phyloP scores from a whole-genome alignment of 202 grass and related monocot species.

The Bolboschoenoplectus hybrid region DNA sequence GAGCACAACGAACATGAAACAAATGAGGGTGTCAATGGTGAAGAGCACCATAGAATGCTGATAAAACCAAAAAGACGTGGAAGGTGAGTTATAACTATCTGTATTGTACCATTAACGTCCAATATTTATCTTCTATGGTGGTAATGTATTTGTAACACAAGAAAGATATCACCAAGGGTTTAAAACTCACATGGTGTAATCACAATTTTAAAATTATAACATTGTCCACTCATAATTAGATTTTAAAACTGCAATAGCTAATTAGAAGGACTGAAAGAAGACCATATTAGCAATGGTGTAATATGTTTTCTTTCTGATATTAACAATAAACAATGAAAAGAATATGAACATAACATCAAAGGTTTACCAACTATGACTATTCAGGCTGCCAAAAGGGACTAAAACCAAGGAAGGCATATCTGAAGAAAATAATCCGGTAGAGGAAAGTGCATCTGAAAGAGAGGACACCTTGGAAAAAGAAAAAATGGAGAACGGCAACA shows the following conservation, averaged over 20 bases:
- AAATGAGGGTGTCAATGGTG: not conserved
- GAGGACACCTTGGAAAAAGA: not conserved
- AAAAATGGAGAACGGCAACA: not conserved
- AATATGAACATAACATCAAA: not conserved
- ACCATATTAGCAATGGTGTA: not conserved
- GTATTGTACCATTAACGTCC: not conserved
- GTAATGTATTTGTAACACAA: not conserved
- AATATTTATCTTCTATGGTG: not conserved
- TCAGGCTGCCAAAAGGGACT: not conserved
- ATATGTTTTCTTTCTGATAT: not conserved
- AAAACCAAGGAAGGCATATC: not conserved
- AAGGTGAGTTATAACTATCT: not conserved
- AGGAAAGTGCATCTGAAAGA: not conserved
- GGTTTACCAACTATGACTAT: not conserved
- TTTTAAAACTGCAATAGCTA: not conserved
- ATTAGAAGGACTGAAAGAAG: not conserved
- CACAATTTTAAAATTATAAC: not conserved
- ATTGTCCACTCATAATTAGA: not conserved
- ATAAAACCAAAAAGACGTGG: not conserved
- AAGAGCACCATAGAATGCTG: not conserved
- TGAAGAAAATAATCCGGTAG: not conserved
- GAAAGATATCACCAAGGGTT: not conserved
- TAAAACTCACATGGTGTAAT: not conserved
- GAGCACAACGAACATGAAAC: not conserved
- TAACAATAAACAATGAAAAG: not conserved